These are phyloP conservation scores for Leishmania gerbilli DNA, from an alignment of 208 protist species.

Conservation along the genomic window DNA sequence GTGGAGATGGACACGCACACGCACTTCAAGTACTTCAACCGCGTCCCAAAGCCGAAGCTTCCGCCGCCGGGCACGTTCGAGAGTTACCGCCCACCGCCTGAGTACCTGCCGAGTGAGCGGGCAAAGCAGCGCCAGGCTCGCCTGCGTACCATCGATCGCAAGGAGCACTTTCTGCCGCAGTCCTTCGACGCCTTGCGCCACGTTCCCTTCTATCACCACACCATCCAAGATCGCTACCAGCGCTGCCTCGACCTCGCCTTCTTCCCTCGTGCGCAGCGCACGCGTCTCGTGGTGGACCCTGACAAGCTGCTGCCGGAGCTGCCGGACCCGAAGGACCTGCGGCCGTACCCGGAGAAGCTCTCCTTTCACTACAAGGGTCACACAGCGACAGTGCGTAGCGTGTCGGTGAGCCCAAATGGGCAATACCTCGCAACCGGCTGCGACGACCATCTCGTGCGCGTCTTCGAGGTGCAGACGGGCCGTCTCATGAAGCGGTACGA, in stretches of 20 bases:
- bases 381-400: conserved; percentile 90
- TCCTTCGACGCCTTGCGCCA: conserved; percentile 93
- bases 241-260: conserved; percentile 99
- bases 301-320: conserved; percentile 97
- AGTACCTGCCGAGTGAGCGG: conserved; percentile 96
- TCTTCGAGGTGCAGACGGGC: conserved; percentile 98
- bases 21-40: conserved; percentile 89
- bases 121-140: conserved; percentile 88
- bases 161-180: conserved; percentile 93
- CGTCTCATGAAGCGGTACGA: conserved; percentile 94
- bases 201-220: conserved; percentile 95
- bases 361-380: conserved; percentile 97
- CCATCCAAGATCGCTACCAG: conserved; percentile 98
- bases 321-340: conserved; percentile 97
- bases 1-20: conserved; percentile 89
- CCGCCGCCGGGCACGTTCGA: conserved; percentile 95
- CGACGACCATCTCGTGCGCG: conserved; percentile 96
- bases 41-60: conserved; percentile 75
- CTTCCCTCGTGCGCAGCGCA: conserved; percentile 94
- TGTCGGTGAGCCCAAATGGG: conserved; percentile 96
- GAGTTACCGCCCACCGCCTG: conserved; percentile 98
- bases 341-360: conserved; percentile 98
- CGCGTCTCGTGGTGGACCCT: conserved; percentile 93
- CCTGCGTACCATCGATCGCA: conserved; percentile 91
- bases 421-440: conserved; percentile 97